Percentiles rank a stretch among this genome's conserved stretches.
phyloP scores from a whole-genome alignment of 768 basidiomycete genomes.

The Antrodiella citrinella region DNA sequence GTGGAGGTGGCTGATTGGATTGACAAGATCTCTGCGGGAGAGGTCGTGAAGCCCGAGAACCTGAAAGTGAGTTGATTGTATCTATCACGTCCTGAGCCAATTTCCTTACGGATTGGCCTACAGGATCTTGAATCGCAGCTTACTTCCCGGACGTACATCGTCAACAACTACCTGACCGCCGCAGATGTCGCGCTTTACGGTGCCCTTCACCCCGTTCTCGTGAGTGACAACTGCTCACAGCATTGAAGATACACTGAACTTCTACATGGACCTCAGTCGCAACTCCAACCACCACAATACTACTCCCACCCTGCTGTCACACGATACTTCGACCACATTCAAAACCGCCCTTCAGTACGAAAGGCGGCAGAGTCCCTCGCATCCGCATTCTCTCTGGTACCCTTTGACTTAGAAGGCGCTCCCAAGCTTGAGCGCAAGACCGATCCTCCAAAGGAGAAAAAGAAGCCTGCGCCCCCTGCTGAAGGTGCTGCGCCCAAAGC shows the following conservation, averaged over 20 bases:
- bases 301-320: slow-evolving; percentile 75
- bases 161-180: slow-evolving; percentile 75
- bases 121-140: slow-evolving; percentile 71
- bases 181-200: slow-evolving; percentile 92
- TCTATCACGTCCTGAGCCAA: too few relatives aligned
- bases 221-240: slow-evolving; percentile 33
- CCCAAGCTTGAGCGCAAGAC: slow-evolving; percentile 68
- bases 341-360: slow-evolving; percentile 58
- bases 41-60: slow-evolving; percentile 35
- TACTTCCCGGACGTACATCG: slow-evolving; percentile 74
- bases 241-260: background rate
- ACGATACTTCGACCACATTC: slow-evolving; percentile 94
- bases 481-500: slow-evolving; percentile 23
- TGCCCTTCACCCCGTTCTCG: slow-evolving; percentile 75
- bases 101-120: too few relatives aligned
- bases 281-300: slow-evolving; percentile 64
- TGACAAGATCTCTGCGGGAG: slow-evolving; percentile 46
- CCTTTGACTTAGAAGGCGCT: slow-evolving; percentile 68
- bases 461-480: slow-evolving; percentile 37
- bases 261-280: too few relatives aligned
- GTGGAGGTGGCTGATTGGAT: slow-evolving; percentile 65
- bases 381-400: slow-evolving; percentile 46
- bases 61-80: slow-evolving; percentile 38
- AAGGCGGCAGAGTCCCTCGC: slow-evolving; percentile 43
- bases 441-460: slow-evolving; percentile 68